Evolutionary conservation across 2,329 filamentous ascomycete species (phyloP), one percentile per base, ranked within the genome.

Genomic region (Xylaria sp.): DNA sequence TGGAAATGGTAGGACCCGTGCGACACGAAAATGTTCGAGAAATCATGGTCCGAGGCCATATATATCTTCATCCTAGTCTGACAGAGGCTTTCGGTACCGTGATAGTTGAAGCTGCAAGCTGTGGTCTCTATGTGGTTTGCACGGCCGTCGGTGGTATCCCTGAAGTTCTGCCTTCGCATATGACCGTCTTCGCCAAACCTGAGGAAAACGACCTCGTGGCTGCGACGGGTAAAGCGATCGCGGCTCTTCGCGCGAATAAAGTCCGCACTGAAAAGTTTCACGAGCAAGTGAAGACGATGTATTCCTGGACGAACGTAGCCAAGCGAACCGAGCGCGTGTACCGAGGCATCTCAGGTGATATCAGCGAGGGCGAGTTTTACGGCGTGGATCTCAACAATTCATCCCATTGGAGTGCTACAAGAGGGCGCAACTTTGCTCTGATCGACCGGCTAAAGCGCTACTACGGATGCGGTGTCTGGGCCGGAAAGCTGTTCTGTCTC

Each of bases 61-160:
- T 99, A 64, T 97, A 97, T 71, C 84, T 99, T 1, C 92, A 97
- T 70, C 94, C 94, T 0, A 95, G 90, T 59, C 80, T 99, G 52
- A 99, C 94, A 0, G 94, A 99, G 74, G 94, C 94, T 0, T 99
- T 99, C 69, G 94, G 94, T 19, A 99, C 94, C 0, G 94, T 99
- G 63, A 93, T 99, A 58, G 95, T 99, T 35, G 94, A 99, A 75
- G 94, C 94, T 5, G 94, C 94, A 35, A 94, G 89, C 65, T 99
- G 94, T 70, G 95, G 95, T 0, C 78, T 99, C 1, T 97, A 97
- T 70, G 92, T 99, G 3, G 95, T 99, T 1, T 96, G 92, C 70
- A 99, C 94, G 0, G 90, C 93, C 59, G 94, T 99, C 4, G 94
- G 94, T 54, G 94, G 94, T 39, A 97, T 99, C 60, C 94, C 94